These are phyloP conservation scores for Coemansia sp. DNA, from an alignment of 192 early-diverging fungal genomes.

Conservation along the genomic window DNA sequence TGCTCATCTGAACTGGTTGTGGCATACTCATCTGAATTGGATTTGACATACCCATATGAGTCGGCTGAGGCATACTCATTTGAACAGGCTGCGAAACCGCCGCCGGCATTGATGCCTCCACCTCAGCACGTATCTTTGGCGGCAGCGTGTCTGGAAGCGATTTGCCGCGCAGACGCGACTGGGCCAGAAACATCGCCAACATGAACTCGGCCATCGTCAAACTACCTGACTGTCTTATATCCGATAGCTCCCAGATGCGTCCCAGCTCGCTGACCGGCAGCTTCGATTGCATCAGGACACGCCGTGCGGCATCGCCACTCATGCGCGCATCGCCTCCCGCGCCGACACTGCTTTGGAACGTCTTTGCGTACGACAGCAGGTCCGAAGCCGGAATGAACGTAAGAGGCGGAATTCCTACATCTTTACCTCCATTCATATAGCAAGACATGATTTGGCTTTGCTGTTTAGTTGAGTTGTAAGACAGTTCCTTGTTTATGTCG, in stretches of 20 bases:
- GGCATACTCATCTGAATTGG: background rate
- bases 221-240: slow-evolving; percentile 50
- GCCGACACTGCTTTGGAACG: slow-evolving; percentile 26
- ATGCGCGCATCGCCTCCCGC: slow-evolving; percentile 25
- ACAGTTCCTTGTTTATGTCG: no score
- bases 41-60: background rate
- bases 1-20: background rate
- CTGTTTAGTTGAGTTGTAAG: no score
- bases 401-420: slow-evolving; percentile 27
- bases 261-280: slow-evolving; percentile 58
- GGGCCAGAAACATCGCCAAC: slow-evolving; percentile 66
- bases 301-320: slow-evolving; percentile 54
- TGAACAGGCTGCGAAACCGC: slow-evolving; percentile 5
- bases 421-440: background rate
- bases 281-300: slow-evolving; percentile 59
- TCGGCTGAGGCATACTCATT: background rate
- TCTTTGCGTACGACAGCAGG: slow-evolving; percentile 21
- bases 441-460: no score
- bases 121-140: slow-evolving; percentile 54
- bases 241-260: slow-evolving; percentile 65
- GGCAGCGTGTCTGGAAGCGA: slow-evolving; percentile 57
- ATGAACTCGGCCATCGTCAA: slow-evolving; percentile 66
- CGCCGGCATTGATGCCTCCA: slow-evolving; percentile 21
- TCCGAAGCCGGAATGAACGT: slow-evolving; percentile 40
- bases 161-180: slow-evolving; percentile 58